Base-by-base conservation (phyloP, 257 asterid genomes). In the Thymus quinquecostatus region DNA sequence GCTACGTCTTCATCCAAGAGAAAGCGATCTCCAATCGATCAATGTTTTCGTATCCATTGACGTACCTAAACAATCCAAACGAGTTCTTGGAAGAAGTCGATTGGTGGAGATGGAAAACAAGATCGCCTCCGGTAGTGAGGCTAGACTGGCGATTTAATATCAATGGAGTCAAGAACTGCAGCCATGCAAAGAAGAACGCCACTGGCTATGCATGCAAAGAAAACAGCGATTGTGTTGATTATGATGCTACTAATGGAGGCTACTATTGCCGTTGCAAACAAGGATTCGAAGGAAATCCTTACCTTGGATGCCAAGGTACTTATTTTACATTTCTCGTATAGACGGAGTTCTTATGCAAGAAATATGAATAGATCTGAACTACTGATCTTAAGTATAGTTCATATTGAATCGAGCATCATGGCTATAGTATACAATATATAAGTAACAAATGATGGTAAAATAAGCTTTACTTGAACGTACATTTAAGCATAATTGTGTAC, bases 261-360 rank as follows among this genome's bases (percentile, higher is more conserved):
- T 55, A 55, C n/a, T 12, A 27, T 34, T 55, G 60, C 60, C 60
- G 60, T 36, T 55, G 60, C 38, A 55, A 55, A 2, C 6, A 28
- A 28, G 60, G 61, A 56, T 56, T 28, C 61, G 8, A 29, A 56
- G 61, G 61, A 56, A 56, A 56, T 56, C 61, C 61, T 56, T 28
- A 56, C 10, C 4, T 29, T 10, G 61, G 61, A 29, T 56, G 61
- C 40, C 60, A 10, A 29, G 36, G 61, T 56, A 21, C 21, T 21
- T 56, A 53, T 10, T 47, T n/a, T 45, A 10, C 3, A 45, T 45
- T 11, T 8, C n/a, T n/a, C 21, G 21, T 21, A 21, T 21, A 21
- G 21, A 21, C 21, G 21, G 0, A 21, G 21, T 21, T 21, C 21
- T 21, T 21, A 21, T 21, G 21, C 21, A 21, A 21, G 21, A 21